Evolutionary conservation across 345 rosid species (phyloP), one percentile per base, ranked within the genome.

Genomic region (Anastatica hierochuntica): DNA sequence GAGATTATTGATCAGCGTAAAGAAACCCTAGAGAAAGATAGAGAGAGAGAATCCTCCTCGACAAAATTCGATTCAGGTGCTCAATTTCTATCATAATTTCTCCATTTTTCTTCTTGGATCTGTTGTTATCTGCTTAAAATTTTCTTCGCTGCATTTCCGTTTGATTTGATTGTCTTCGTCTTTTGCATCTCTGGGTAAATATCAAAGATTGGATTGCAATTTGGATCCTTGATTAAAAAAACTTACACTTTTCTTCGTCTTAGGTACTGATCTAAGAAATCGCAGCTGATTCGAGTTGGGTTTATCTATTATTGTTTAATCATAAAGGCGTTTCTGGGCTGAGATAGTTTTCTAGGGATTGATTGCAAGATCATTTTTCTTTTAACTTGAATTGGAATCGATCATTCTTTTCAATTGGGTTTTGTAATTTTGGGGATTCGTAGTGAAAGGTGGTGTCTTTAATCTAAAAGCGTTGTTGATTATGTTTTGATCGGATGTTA

Each of bases 61-160:
- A 51, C 60, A 34, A 45, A 52, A 58, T 44, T 53, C 51, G 56
- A 60, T 53, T 55, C 42, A 67, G 66, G 66, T 59, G 14, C 49
- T 55, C 43, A n/a, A n/a, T n/a, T n/a, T n/a, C n/a, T n/a, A n/a
- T n/a, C n/a, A n/a, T 55, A 10, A 10, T 55, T 45, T 46, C 19
- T 42, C 1, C 56, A 9, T 34, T 21, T 21, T 21, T 27, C 29
- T 40, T 14, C 20, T 59, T 59, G 50, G 71, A 66, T 66, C 71
- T 66, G 55, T 12, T 66, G 49, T 37, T 51, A 2, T 48, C 5
- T 48, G n/a, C 62, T 14, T 20, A 0, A 9, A 6, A 14, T 17
- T 50, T 14, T 34, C 18, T 14, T 40, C 10, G 3, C 23, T 48
- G 38, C 58, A 23, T 49, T 64, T 24, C 7, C 10, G 17, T 35